Evolutionary conservation across 192 early-diverging fungal genomes (phyloP), one percentile per base, ranked within the genome.

Genomic region (Paraglomus occultum): DNA sequence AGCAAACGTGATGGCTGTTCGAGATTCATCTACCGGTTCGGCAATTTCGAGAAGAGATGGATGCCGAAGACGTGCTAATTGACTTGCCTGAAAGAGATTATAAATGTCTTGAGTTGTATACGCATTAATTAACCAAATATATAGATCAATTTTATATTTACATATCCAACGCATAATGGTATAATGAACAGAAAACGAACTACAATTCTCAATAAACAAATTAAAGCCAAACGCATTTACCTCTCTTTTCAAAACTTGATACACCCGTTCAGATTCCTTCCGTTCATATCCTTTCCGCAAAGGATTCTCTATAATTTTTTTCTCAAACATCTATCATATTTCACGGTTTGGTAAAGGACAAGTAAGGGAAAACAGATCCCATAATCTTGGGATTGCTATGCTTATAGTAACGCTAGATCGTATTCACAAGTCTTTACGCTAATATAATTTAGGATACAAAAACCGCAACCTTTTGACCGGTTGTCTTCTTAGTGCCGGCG

Each of bases 1-100:
- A 6, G 85, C 91, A 82, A 94, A 94, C 66, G 84, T 83, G 38
- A 90, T 78, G 0, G 83, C 76, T 38, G 80, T 74, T 40, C 89
- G 81, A 5, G 87, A 84, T 63, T 91, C 88, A 39, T 85, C 84
- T 15, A 92, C 71, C 4, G 91, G 87, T 64, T 93, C 93, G 7
- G 87, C 83, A 39, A 93, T 84, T 68, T 89, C 87, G 39, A 94
- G 70, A 55, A 94, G 78, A 31, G 82, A 83, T 11, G 93, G 93
- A 71, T 94, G 93, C 51, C 93, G 83, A 53, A 94, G 72, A 15
- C 89, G 84, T 15, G 90, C 73, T 5, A 92, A 73, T 73, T 90
- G 83, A 10, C 84, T 78, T 0, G 84, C 84, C 82, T 81, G 70
- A 18, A 52, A 50, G 42, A 22, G 50, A 11, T 39, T 8, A 49